Evolutionary conservation across 2,329 filamentous ascomycete genomes (phyloP), one percentile per base, ranked within the genome.

Genomic region (Aotearoamyces nothofagi): DNA sequence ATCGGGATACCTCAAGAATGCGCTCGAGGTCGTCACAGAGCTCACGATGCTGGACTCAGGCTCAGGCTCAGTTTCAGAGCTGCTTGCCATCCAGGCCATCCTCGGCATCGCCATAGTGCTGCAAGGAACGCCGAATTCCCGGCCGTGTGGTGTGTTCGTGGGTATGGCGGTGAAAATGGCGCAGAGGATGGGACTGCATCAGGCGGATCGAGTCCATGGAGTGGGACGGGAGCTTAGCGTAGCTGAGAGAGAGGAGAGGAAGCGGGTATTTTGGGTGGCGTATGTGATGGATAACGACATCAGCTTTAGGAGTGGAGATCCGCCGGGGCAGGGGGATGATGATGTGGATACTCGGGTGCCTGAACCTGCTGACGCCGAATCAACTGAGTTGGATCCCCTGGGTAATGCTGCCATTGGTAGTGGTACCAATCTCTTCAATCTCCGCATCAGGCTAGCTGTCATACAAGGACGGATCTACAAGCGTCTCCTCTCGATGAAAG

Each of bases 281-380:
- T 74, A 74, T 47, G 69, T 71, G 59, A 51, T 74, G 15, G 69
- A 74, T 49, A 74, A 73, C 50, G 68, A 74, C 38, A 48, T 73
- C n/a, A 70, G 66, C 37, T 56, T 74, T 22, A 61, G 67, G 5
- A 67, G 66, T 2, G 67, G 68, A 2, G 57, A 69, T 4, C 69
- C 69, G 5, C 65, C 67, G 2, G 66, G 65, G 1, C 69, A 73
- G 41, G 66, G 73, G 34, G 69, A 74, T 40, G 65, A 73, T 42
- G 69, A 74, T 35, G 33, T 43, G 24, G 37, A 40, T 33, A 32
- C 37, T 16, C 33, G 36, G 11, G 20, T 38, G 22, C 37, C 37
- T 23, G n/a, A n/a, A n/a, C n/a, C n/a, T n/a, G n/a, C n/a, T n/a
- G n/a, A n/a, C n/a, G 19, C 25, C 15, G 26, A 29, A 15, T 35